These are phyloP conservation scores for Eragrostis curvula DNA, from an alignment of 176 grass and related monocot genomes.

Conservation along the genomic window DNA sequence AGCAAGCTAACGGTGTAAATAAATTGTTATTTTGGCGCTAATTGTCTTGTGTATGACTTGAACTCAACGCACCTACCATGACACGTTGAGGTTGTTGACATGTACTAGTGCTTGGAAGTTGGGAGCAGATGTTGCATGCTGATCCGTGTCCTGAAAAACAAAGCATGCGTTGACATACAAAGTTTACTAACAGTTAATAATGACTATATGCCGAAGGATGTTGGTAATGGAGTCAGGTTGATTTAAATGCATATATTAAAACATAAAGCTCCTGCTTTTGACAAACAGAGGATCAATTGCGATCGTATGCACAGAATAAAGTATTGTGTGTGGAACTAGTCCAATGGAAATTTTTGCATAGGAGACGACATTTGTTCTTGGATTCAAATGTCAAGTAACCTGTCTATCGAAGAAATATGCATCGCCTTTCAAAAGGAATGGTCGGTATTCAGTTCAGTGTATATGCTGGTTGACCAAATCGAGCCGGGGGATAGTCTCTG, in stretches of 20 bases:
- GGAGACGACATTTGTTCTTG: background rate
- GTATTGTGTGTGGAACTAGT: background rate
- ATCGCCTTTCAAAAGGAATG: background rate
- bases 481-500: background rate
- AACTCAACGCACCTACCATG: slow-evolving; percentile 22
- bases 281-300: slow-evolving; percentile 18
- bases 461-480: slow-evolving; percentile 41
- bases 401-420: slow-evolving; percentile 19
- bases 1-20: background rate
- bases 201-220: slow-evolving; percentile 16
- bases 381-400: slow-evolving; percentile 26
- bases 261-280: slow-evolving; percentile 22
- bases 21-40: background rate
- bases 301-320: slow-evolving; percentile 16
- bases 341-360: background rate
- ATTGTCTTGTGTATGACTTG: background rate
- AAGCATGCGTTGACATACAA: slow-evolving; percentile 24
- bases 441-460: slow-evolving; percentile 24
- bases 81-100: slow-evolving; percentile 39
- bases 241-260: slow-evolving; percentile 27
- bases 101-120: slow-evolving; percentile 8
- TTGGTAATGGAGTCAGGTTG: slow-evolving; percentile 32
- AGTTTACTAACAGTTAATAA: background rate
- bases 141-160: slow-evolving; percentile 17
- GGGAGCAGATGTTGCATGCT: slow-evolving; percentile 3